Evolutionary conservation across 805 yeast genomes (phyloP).

Genomic region (Wickerhamiella kurtzmanii): DNA sequence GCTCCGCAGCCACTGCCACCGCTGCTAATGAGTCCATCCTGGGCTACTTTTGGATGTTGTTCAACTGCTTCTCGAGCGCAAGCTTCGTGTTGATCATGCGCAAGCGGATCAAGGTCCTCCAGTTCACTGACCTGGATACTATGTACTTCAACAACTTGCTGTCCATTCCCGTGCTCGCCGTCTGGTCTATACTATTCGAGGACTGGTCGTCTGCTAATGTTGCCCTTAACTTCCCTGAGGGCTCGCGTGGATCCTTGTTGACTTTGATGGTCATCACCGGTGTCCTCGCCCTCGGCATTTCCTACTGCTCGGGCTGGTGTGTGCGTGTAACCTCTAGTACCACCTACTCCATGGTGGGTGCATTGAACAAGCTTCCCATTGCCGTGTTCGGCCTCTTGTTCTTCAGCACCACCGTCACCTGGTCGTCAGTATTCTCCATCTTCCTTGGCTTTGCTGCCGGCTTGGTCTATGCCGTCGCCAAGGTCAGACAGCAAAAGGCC

Average conservation of each 20-base stretch:
- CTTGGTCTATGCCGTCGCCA: conserved; percentile 87
- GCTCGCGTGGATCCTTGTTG: conserved; percentile 51
- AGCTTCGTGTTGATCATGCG: conserved; percentile 89
- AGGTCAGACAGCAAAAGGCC: conserved; percentile 64
- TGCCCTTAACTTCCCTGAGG: conserved; percentile 63
- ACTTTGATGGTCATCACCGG: conserved; percentile 86
- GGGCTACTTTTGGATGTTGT: conserved; percentile 95
- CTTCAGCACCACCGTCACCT: conserved; percentile 90
- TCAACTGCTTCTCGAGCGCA: conserved; percentile 90
- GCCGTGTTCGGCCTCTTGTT: conserved; percentile 89
- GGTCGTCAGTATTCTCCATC: conserved; percentile 81
- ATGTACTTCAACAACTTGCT: conserved; percentile 95
- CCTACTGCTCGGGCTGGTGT: conserved; percentile 99
- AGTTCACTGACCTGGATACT: conserved; percentile 84
- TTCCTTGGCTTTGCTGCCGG: conserved; percentile 92
- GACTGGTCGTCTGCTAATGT: conserved; percentile 86
- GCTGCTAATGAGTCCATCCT: conserved; percentile 18
- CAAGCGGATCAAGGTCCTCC: conserved; percentile 93
- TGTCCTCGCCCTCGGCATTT: conserved; percentile 87
- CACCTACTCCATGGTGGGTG: conserved; percentile 98
- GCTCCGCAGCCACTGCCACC: conserved; percentile 24
- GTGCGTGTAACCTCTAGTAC: conserved; percentile 97
- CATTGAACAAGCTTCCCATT: conserved; percentile 93
- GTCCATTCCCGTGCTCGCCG: conserved; percentile 76
- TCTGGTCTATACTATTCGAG: conserved; percentile 66